Percentiles rank a stretch among this genome's conserved stretches.
Conservation (phyloP, 176 grass and related monocot genomes). For the Ensete ventricosum region DNA sequence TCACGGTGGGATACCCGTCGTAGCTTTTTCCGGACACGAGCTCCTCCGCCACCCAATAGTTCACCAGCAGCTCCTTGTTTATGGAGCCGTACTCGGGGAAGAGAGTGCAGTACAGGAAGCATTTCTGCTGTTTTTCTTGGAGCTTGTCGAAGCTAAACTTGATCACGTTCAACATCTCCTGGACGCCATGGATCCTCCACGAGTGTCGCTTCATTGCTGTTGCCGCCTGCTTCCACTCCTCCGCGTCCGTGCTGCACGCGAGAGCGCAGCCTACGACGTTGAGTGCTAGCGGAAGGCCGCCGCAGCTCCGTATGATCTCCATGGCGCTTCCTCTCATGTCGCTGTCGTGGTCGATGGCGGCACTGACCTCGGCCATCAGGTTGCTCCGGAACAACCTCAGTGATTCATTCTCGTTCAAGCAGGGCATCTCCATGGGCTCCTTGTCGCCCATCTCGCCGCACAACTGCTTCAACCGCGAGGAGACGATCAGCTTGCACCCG, state of each 20-base stretch:
- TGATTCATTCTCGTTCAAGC: slow-evolving; percentile 25
- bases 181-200: slow-evolving; percentile 17
- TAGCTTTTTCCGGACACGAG: slow-evolving; percentile 17
- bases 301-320: slow-evolving; percentile 36
- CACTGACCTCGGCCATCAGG: slow-evolving; percentile 20
- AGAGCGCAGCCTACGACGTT: slow-evolving; percentile 51
- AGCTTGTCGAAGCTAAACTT: slow-evolving; percentile 67
- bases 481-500: slow-evolving; percentile 46
- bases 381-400: slow-evolving; percentile 45
- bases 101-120: slow-evolving; percentile 64
- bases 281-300: slow-evolving; percentile 60
- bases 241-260: slow-evolving; percentile 24
- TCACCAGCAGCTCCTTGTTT: slow-evolving; percentile 41
- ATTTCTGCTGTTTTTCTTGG: slow-evolving; percentile 24
- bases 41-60: slow-evolving; percentile 69
- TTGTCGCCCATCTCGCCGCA: slow-evolving; percentile 52
- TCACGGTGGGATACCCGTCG: slow-evolving; percentile 38
- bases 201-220: slow-evolving; percentile 23
- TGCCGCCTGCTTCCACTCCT: slow-evolving; percentile 31
- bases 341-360: slow-evolving; percentile 13
- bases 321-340: not conserved
- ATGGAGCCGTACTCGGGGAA: slow-evolving; percentile 61
- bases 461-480: slow-evolving; percentile 33
- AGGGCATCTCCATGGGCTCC: slow-evolving; percentile 35
- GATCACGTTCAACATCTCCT: slow-evolving; percentile 40